These are phyloP conservation scores for Globisporangium abappressorium DNA, from an alignment of 352 stramenopile genomes.

Conservation along the genomic window DNA sequence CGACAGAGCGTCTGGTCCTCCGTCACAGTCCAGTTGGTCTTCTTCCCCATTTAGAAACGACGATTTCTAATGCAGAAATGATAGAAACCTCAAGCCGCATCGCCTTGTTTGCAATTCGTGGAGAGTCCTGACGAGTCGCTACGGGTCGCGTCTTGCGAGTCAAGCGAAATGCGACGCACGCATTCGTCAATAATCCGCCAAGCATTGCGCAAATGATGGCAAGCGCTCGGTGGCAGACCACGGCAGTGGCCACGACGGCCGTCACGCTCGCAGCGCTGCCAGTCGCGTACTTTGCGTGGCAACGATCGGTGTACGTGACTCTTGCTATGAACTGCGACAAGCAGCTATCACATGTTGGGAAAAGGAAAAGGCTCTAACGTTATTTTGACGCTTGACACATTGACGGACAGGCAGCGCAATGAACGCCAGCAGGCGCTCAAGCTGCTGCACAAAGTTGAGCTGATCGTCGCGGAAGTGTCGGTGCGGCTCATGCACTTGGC, in stretches of 20 bases:
- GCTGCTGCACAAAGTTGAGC: slow-evolving; percentile 68
- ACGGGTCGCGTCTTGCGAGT: neutral
- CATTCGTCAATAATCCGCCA: neutral
- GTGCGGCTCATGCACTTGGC: slow-evolving; percentile 65
- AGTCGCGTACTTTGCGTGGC: slow-evolving; percentile 40
- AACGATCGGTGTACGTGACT: slow-evolving; percentile 29
- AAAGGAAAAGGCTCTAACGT: neutral
- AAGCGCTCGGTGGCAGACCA: slow-evolving; percentile 21
- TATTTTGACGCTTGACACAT: neutral
- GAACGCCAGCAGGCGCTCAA: slow-evolving; percentile 54
- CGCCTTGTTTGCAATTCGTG: no score
- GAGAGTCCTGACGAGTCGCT: no score
- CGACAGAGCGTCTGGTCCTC: slow-evolving; percentile 72
- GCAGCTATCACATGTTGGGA: neutral
- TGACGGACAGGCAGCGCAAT: slow-evolving; percentile 23
- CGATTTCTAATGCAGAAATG: neutral
- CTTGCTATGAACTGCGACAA: neutral
- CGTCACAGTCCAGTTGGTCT: slow-evolving; percentile 66
- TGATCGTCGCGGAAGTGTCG: slow-evolving; percentile 61
- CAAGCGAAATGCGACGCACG: slow-evolving; percentile 7
- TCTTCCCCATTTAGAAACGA: slow-evolving; percentile 81
- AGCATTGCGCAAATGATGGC: slow-evolving; percentile 6
- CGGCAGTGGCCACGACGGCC: slow-evolving; percentile 9
- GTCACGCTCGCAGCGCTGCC: slow-evolving; percentile 32
- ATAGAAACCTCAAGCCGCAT: neutral